Evolutionary conservation across 176 grass and related monocot species (phyloP), one percentile per base, ranked within the genome.

Genomic region (Cocos nucifera): DNA sequence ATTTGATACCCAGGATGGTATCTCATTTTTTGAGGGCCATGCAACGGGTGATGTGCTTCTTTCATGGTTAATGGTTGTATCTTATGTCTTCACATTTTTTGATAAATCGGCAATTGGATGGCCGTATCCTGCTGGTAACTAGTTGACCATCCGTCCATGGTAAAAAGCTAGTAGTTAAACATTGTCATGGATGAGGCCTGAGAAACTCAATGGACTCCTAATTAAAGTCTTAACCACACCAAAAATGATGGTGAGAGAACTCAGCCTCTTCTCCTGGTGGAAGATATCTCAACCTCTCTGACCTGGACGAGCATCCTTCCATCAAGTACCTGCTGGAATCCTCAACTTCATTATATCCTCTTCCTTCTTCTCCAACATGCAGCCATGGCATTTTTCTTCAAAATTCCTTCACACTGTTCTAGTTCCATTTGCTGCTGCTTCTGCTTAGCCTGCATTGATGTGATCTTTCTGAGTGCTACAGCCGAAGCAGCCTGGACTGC

Each of bases 181-280:
- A 18, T 10, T 49, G 5, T 7, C 7, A 15, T 26, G 4, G 4
- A 3, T 6, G 4, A 5, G 4, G 6, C 50, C 32, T 4, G 8
- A 19, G 7, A 59, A 27, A 58, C 21, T 21, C 21, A 25, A 25
- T 3, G 24, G 24, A 28, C 27, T 28, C 4, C 27, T 28, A 4
- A 28, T 28, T 28, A 28, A 28, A 5, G 27, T 28, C 4, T 5
- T 5, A 8, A 39, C 48, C 57, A 22, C 39, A n/a, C 9, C 49
- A 22, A 10, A 49, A 22, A 60, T 7, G 16, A 51, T 61, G 73
- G 39, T 54, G 25, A 67, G 69, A 79, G 58, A 79, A 71, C 17
- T 70, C 69, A 0, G 69, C 69, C 15, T 79, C 77, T 39, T 79
- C 69, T 26, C 69, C 39, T 15, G 12, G 50, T 15, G 62, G 73